Evolutionary conservation across 345 rosid genomes (phyloP).

Genomic region (Brassica nigra): DNA sequence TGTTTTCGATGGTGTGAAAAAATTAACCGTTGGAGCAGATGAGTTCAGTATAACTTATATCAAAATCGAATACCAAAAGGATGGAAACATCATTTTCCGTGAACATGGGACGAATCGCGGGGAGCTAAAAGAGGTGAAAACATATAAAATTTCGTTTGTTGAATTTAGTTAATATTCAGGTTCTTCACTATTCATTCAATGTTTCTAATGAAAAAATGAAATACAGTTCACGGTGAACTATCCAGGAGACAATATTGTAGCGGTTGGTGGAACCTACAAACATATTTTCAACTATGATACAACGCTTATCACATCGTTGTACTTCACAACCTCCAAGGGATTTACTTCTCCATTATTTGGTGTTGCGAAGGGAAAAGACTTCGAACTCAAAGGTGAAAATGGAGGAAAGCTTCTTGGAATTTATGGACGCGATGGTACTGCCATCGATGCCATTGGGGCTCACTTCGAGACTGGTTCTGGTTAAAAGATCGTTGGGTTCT

Average conservation of each 20-base stretch:
- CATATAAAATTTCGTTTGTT: not conserved
- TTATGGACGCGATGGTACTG: slow-evolving; percentile 23
- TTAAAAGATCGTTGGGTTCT: not conserved
- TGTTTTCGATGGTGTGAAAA: not conserved
- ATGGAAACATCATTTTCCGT: not conserved
- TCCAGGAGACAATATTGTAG: not conserved
- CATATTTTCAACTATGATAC: not conserved
- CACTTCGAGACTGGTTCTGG: not conserved
- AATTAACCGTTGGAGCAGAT: not conserved
- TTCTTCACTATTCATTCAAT: not conserved
- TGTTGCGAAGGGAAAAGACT: not conserved
- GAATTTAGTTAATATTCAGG: not conserved
- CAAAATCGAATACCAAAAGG: not conserved
- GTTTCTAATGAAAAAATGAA: slow-evolving; percentile 10
- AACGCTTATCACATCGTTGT: not conserved
- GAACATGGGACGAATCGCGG: not conserved
- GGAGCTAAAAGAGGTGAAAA: not conserved
- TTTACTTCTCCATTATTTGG: not conserved
- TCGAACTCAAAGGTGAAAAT: slow-evolving; percentile 1
- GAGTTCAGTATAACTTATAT: not conserved
- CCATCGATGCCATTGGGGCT: slow-evolving; percentile 21
- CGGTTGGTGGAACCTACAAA: not conserved
- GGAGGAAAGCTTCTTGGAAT: slow-evolving; percentile 41
- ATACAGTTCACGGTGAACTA: slow-evolving; percentile 15
- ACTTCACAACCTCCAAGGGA: not conserved